Conservation (phyloP, 2,329 filamentous ascomycete species). For the Sporothrix curviconia region DNA sequence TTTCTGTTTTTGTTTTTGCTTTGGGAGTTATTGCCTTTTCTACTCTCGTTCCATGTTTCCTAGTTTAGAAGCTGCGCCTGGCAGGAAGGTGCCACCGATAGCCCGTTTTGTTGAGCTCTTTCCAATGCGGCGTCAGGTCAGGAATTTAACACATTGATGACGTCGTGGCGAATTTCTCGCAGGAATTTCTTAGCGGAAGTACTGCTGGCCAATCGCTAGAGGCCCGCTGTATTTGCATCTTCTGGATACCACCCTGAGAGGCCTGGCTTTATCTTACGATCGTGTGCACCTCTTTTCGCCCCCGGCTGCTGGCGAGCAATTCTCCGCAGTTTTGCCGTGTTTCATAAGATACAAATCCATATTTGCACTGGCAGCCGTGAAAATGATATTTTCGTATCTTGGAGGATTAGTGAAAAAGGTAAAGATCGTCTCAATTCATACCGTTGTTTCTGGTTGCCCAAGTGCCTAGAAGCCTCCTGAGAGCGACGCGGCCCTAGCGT, state of each 20-base stretch:
- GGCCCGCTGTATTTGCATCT: background rate
- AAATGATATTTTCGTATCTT: too few species aligned
- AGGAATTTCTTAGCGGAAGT: conserved; percentile 3
- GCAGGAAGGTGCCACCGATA: background rate
- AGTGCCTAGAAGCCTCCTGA: too few species aligned
- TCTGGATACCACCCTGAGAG: background rate
- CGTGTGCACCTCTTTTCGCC: too few species aligned
- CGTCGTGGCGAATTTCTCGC: conserved; percentile 19
- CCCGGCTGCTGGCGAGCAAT: conserved; percentile 7
- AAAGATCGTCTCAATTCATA: too few species aligned
- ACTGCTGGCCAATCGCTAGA: conserved; percentile 5
- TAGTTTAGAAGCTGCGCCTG: too few species aligned
- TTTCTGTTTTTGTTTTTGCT: background rate
- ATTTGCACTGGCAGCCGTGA: too few species aligned
- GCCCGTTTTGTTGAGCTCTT: conserved; percentile 9
- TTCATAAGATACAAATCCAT: too few species aligned
- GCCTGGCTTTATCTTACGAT: too few species aligned
- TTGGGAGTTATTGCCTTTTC: background rate
- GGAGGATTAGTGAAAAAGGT: too few species aligned
- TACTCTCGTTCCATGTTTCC: background rate
- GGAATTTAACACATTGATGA: conserved; percentile 13
- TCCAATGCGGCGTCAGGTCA: background rate
- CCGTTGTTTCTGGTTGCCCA: too few species aligned
- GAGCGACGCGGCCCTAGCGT: background rate
- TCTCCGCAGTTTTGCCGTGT: conserved; percentile 8